phyloP scores from a whole-genome alignment of 306 rosid genomes.

The Trifolium subterraneum region DNA sequence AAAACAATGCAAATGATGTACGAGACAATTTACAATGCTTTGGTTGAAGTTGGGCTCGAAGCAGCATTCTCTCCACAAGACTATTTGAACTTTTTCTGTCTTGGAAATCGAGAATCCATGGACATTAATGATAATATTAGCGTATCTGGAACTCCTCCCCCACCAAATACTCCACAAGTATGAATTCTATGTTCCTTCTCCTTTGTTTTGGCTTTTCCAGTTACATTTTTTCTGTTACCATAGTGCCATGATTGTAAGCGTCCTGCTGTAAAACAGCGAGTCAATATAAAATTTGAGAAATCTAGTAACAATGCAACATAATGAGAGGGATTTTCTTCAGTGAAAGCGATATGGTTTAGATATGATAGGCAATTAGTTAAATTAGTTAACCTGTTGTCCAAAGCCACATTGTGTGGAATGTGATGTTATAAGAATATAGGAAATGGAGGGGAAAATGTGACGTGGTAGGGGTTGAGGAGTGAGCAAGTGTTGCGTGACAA shows the following conservation, averaged over 20 bases:
- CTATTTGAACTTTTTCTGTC: conserved; percentile 94
- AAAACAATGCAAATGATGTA: conserved; percentile 99
- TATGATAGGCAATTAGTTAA: too few relatives aligned
- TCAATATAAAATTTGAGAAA: conserved; percentile 12
- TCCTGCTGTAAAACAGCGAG: conserved; percentile 6
- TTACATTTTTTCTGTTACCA: conserved; percentile 22
- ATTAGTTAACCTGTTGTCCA: too few relatives aligned
- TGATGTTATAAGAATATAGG: too few relatives aligned
- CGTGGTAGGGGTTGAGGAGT: not conserved
- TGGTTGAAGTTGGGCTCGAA: conserved; percentile 88
- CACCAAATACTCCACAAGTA: conserved; percentile 85
- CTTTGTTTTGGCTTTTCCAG: conserved; percentile 19
- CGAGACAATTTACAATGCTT: conserved; percentile 83
- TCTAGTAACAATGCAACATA: not conserved
- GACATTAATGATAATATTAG: conserved; percentile 50
- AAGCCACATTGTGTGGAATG: too few relatives aligned
- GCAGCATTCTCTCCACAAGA: conserved; percentile 82
- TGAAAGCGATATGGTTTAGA: not conserved
- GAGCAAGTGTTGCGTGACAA: not conserved
- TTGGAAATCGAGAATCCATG: conserved; percentile 84
- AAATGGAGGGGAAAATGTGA: too few relatives aligned
- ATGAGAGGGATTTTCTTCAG: too few relatives aligned
- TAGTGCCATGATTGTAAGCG: not conserved
- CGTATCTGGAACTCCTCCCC: conserved; percentile 60
- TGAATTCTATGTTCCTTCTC: conserved; percentile 21